phyloP scores from a whole-genome alignment of 1,284 basidiomycete genomes.

The Trichosporon coremiiforme region DNA sequence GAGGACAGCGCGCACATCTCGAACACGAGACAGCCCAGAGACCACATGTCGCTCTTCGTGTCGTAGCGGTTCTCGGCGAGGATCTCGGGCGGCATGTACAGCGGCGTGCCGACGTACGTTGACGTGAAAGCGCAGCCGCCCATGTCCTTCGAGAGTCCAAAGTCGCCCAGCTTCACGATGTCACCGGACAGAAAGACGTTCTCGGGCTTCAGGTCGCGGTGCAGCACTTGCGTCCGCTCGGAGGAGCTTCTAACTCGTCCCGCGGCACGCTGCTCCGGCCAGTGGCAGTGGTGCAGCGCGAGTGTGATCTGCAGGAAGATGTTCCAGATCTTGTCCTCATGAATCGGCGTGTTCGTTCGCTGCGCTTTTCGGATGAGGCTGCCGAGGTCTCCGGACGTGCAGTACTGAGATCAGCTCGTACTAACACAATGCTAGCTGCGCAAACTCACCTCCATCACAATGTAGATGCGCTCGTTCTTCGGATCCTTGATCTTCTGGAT shows the following conservation, averaged over 20 bases:
- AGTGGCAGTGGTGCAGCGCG: slow-evolving; percentile 89
- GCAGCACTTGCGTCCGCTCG: slow-evolving; percentile 68
- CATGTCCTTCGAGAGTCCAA: slow-evolving; percentile 91
- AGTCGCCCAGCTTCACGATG: slow-evolving; percentile 90
- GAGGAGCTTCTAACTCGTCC: slow-evolving; percentile 3
- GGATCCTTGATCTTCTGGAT: slow-evolving; percentile 73
- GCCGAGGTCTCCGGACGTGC: slow-evolving; percentile 90
- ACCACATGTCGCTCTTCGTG: slow-evolving; percentile 98
- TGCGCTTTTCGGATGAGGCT: slow-evolving; percentile 68
- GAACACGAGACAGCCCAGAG: slow-evolving; percentile 91
- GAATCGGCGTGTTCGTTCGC: slow-evolving; percentile 64
- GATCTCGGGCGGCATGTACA: slow-evolving; percentile 98
- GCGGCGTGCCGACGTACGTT: slow-evolving; percentile 96
- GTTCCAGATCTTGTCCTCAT: slow-evolving; percentile 91
- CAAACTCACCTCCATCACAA: slow-evolving; percentile 75
- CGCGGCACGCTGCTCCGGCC: slow-evolving; percentile 48
- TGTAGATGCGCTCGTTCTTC: slow-evolving; percentile 86
- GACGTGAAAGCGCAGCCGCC: slow-evolving; percentile 82
- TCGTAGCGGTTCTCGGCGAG: slow-evolving; percentile 96
- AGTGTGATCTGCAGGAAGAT: slow-evolving; percentile 90
- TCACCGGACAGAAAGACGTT: slow-evolving; percentile 62
- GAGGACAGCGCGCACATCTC: slow-evolving; percentile 86
- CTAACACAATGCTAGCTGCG: no score
- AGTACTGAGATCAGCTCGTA: slow-evolving; percentile 62
- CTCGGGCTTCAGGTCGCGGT: slow-evolving; percentile 94